Conservation (phyloP, 192 early-diverging fungal genomes). For the Piromyces finnis region DNA sequence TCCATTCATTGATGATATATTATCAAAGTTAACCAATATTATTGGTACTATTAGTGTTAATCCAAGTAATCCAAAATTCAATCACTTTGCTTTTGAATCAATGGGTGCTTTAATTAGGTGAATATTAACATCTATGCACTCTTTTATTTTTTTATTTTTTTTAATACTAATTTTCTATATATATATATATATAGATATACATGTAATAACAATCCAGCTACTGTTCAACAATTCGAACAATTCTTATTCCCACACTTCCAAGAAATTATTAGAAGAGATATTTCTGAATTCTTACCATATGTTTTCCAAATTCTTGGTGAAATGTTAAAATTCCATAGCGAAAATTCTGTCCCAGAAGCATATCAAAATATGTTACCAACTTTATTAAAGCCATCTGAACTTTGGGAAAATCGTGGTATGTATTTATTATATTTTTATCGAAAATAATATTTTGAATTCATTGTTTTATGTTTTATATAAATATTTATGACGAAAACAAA, state of each 20-base stretch:
- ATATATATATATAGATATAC: conserved; percentile 39
- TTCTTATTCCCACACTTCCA: conserved; percentile 81
- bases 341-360: conserved; percentile 38
- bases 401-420: conserved; percentile 70
- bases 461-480: too few species aligned
- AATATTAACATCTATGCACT: neutral
- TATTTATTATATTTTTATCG: too few species aligned
- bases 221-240: conserved; percentile 66
- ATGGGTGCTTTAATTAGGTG: conserved; percentile 66
- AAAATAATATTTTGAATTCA: too few species aligned
- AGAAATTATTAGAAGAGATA: conserved; percentile 63
- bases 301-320: conserved; percentile 90
- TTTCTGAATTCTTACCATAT: conserved; percentile 89
- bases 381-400: conserved; percentile 51
- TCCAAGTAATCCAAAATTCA: conserved; percentile 95
- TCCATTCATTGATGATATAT: conserved; percentile 48
- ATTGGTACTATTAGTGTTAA: conserved; percentile 74
- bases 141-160: neutral
- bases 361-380: conserved; percentile 60
- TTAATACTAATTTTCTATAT: neutral
- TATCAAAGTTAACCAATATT: conserved; percentile 57
- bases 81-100: conserved; percentile 90
- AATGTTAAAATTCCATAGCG: conserved; percentile 58
- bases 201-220: conserved; percentile 43
- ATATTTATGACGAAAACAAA: too few species aligned